These are phyloP conservation scores for Clavulina sp. DNA, from an alignment of 768 basidiomycete genomes.

Conservation along the genomic window DNA sequence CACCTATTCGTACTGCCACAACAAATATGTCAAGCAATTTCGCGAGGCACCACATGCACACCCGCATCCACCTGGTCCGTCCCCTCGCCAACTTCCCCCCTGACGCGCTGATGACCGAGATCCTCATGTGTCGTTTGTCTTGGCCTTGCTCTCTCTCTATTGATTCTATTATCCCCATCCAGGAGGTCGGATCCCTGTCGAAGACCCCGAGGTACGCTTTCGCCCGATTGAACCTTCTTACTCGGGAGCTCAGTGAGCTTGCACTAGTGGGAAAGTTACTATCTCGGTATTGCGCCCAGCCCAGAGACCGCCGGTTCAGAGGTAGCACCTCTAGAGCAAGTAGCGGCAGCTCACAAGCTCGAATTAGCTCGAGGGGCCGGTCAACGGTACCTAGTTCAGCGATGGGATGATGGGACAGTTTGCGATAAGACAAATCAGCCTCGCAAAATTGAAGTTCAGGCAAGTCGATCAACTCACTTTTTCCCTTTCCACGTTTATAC, in stretches of 20 bases:
- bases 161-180: constrained; percentile 2
- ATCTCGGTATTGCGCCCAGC: constrained; percentile 50
- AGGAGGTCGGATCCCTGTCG: constrained; percentile 64
- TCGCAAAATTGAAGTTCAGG: constrained; percentile 92
- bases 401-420: constrained; percentile 76
- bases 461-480: too few species aligned
- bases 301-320: constrained; percentile 15
- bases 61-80: constrained; percentile 41
- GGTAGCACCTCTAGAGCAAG: constrained; percentile 45
- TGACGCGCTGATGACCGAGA: background rate
- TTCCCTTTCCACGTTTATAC: background rate
- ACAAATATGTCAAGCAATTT: constrained; percentile 90
- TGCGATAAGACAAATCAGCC: constrained; percentile 84
- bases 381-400: constrained; percentile 56
- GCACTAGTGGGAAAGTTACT: constrained; percentile 54
- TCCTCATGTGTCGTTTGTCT: background rate
- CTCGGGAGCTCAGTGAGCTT: background rate
- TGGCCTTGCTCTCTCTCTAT: background rate
- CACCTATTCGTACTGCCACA: constrained; percentile 94
- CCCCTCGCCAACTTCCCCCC: background rate
- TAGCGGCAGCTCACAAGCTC: constrained; percentile 47
- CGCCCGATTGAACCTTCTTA: background rate
- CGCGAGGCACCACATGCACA: constrained; percentile 57
- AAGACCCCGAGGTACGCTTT: constrained; percentile 43
- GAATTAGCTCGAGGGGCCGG: constrained; percentile 66